Evolutionary conservation across 768 basidiomycete species (phyloP).

Genomic region (Lactarius sanguifluus): DNA sequence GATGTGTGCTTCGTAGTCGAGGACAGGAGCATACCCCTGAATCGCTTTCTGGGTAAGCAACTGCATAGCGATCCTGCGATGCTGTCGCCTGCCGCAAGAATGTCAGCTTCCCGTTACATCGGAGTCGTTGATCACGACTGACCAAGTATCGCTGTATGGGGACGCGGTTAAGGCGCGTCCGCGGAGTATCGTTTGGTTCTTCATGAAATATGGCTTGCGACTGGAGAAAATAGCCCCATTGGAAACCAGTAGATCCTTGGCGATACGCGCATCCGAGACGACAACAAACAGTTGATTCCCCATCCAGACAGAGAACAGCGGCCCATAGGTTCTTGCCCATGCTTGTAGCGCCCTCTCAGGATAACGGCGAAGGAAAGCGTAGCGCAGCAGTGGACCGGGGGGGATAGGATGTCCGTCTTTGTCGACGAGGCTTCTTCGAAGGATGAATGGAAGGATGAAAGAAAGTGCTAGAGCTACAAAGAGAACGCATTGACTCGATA

Average conservation of each 20-base stretch:
- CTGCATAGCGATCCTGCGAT: conserved; percentile 42
- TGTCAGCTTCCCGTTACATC: background rate
- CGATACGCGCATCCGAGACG: conserved; percentile 46
- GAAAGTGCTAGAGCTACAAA: conserved; percentile 7
- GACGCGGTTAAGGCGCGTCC: conserved; percentile 47
- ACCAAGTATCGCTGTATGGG: conserved; percentile 47
- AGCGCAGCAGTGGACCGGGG: conserved; percentile 33
- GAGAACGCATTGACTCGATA: background rate
- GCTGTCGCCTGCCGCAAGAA: conserved; percentile 39
- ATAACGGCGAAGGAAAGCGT: conserved; percentile 43
- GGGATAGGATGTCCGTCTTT: conserved; percentile 33
- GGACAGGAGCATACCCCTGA: conserved; percentile 38
- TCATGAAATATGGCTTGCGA: conserved; percentile 47
- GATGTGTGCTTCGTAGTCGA: conserved; percentile 43
- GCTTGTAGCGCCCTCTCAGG: conserved; percentile 45
- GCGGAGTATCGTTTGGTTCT: conserved; percentile 45
- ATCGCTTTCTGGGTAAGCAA: conserved; percentile 40
- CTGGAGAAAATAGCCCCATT: conserved; percentile 49
- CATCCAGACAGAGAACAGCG: conserved; percentile 47
- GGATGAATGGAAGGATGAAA: conserved; percentile 27
- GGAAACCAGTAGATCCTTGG: conserved; percentile 45
- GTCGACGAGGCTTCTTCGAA: conserved; percentile 30
- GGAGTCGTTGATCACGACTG: conserved; percentile 6
- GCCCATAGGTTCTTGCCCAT: conserved; percentile 47
- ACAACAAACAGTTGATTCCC: conserved; percentile 50